phyloP scores from a whole-genome alignment of 164 flowering plant species.

The Pachysandra terminalis region DNA sequence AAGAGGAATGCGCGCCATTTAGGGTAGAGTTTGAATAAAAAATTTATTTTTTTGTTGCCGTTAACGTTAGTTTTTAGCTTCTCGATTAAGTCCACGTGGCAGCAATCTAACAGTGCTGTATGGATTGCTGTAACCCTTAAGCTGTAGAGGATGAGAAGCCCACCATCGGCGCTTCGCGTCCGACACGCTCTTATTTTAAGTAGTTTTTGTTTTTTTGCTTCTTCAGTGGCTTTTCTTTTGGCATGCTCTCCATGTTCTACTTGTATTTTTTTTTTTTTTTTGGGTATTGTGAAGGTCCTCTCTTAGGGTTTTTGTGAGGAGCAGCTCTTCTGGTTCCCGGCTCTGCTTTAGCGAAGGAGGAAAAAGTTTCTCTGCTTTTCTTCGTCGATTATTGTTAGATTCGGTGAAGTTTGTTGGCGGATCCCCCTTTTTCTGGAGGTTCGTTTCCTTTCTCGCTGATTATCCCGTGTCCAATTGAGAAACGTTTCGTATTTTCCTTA shows the following conservation, averaged over 20 bases:
- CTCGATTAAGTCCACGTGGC: too few species aligned
- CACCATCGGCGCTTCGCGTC: conserved; percentile 20
- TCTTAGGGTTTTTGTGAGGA: neutral
- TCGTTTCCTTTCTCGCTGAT: neutral
- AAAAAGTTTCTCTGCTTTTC: neutral
- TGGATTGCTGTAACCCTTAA: too few species aligned
- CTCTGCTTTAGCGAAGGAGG: neutral
- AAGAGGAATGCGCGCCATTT: too few species aligned
- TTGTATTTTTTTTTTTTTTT: neutral
- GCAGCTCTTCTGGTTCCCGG: neutral
- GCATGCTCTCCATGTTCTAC: too few species aligned
- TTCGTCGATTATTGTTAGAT: neutral
- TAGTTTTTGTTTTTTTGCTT: neutral
- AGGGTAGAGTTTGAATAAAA: too few species aligned
- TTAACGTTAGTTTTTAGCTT: too few species aligned
- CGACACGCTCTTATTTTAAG: conserved; percentile 14
- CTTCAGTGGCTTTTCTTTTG: neutral
- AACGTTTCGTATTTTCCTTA: neutral
- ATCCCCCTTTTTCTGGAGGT: conserved; percentile 5
- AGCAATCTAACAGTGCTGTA: too few species aligned
- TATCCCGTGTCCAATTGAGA: neutral
- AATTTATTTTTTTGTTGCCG: too few species aligned
- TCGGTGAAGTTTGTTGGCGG: neutral
- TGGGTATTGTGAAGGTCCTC: neutral
- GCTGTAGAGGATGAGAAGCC: too few species aligned